These are phyloP conservation scores for Dryadomyces sulphureus DNA, from an alignment of 2,329 filamentous ascomycete species.

Conservation along the genomic window DNA sequence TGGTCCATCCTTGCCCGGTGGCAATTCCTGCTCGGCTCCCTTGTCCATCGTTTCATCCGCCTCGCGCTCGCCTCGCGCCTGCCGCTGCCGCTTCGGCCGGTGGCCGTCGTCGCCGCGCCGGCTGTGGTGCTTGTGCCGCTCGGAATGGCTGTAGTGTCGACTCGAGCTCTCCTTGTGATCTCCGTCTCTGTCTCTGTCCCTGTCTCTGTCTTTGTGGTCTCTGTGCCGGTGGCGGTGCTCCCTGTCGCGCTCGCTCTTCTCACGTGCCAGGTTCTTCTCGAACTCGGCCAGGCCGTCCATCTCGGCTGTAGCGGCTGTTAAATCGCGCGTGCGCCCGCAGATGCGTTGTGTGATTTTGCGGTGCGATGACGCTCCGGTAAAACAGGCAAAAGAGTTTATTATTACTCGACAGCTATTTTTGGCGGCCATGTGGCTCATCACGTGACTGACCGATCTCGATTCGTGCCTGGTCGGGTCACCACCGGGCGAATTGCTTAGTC, in stretches of 20 bases:
- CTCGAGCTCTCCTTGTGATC: background rate
- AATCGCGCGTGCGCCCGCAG: no score
- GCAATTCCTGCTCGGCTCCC: no score
- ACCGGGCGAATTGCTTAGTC: background rate
- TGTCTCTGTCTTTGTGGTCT: slow-evolving; percentile 8
- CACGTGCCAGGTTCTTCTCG: slow-evolving; percentile 23
- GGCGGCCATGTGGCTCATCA: background rate
- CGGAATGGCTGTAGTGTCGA: background rate
- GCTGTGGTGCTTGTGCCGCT: background rate
- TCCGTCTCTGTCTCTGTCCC: background rate
- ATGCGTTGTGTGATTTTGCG: no score
- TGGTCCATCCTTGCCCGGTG: no score
- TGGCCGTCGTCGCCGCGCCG: background rate
- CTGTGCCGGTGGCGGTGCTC: slow-evolving; percentile 13
- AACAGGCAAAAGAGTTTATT: no score
- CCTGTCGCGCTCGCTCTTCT: slow-evolving; percentile 18
- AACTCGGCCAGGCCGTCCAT: slow-evolving; percentile 19
- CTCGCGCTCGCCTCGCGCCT: background rate
- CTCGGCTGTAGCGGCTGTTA: no score
- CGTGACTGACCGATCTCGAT: no score
- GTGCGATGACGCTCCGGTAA: no score
- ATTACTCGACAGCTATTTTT: no score
- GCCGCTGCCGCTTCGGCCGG: background rate
- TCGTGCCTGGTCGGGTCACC: no score
- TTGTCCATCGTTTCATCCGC: background rate